Evolutionary conservation across 805 yeast species (phyloP), one percentile per base, ranked within the genome.

Genomic region (Yarrowia sp.): DNA sequence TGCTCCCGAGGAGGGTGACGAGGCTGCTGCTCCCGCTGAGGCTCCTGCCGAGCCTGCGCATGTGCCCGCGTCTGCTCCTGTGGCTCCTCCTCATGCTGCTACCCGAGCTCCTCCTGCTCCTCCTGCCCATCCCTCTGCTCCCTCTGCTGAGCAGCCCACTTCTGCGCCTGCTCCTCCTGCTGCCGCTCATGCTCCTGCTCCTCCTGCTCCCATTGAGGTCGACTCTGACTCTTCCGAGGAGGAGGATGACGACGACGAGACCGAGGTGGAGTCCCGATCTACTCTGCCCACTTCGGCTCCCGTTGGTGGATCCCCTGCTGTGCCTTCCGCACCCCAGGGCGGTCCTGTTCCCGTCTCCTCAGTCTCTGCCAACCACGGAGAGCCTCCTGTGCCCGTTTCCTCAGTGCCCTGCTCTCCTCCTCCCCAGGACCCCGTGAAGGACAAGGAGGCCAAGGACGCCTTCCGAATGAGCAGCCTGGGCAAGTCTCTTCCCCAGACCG

Each of bases 1-100:
- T 8, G 55, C 63, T 38, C 33, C 18, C 10, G 63, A 35, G 29
- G 63, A 35, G 16, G 65, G 62, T n/a, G 67, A 61, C 21, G 67
- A 61, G 35, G 27, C 41, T 9, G 46, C 29, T 27, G 29, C 29
- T 27, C 8, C 10, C 24, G n/a, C 41, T 14, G 44, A n/a, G 10
- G 39, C 29, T 24, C 32, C 49, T 25, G 42, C 42, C 8, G 29
- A 39, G 44, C 44, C 27, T 7, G 44, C 44, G 14, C 44, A 22
- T 14, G 39, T 31, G 10, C 56, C 56, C 4, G 25, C 27, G 4
- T 22, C 39, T 35, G 44, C 44, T 5, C 61, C 61, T n/a, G 24
- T 16, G 55, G 27, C 44, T 42, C 44, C 47, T 25, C 38, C 38
- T 3, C 27, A 21, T 6, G 36, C 55, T 10, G n/a, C 44, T 21